Conservation (phyloP, 495 filamentous ascomycete genomes). For the Penicillium daleae region DNA sequence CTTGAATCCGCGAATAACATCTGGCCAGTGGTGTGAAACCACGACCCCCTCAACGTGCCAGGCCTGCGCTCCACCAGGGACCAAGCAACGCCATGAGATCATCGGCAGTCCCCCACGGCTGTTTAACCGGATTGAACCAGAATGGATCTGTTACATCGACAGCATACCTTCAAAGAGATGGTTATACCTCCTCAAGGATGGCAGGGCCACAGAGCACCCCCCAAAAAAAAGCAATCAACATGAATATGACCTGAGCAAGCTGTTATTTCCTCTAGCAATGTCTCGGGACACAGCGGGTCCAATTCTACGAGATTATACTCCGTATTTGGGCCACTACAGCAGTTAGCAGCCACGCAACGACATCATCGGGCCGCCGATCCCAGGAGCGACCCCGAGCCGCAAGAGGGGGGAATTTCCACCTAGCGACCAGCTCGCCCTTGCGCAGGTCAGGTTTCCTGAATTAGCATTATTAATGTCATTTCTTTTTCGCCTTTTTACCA, state of each 20-base stretch:
- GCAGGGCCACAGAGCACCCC: too few relatives aligned
- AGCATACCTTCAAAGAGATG: too few relatives aligned
- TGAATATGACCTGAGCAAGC: background rate
- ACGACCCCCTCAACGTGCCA: background rate
- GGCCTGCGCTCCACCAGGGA: constrained; percentile 10
- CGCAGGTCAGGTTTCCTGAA: background rate
- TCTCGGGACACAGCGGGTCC: background rate
- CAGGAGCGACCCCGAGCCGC: constrained; percentile 6
- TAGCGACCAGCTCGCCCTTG: background rate
- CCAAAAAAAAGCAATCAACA: too few relatives aligned
- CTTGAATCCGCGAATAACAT: background rate
- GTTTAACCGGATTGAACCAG: background rate
- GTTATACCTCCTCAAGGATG: too few relatives aligned
- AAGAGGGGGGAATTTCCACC: background rate
- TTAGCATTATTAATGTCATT: background rate
- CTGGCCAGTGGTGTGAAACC: background rate
- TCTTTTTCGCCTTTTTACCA: background rate
- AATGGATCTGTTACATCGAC: background rate
- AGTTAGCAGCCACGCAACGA: constrained; percentile 19
- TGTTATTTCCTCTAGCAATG: background rate
- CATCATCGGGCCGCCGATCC: constrained; percentile 33
- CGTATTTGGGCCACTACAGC: background rate
- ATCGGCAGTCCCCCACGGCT: constrained; percentile 7
- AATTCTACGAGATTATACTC: constrained; percentile 5
- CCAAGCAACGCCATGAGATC: constrained; percentile 4